These are phyloP conservation scores for Salvia sclarea DNA, from an alignment of 305 asterid genomes.

Conservation along the genomic window DNA sequence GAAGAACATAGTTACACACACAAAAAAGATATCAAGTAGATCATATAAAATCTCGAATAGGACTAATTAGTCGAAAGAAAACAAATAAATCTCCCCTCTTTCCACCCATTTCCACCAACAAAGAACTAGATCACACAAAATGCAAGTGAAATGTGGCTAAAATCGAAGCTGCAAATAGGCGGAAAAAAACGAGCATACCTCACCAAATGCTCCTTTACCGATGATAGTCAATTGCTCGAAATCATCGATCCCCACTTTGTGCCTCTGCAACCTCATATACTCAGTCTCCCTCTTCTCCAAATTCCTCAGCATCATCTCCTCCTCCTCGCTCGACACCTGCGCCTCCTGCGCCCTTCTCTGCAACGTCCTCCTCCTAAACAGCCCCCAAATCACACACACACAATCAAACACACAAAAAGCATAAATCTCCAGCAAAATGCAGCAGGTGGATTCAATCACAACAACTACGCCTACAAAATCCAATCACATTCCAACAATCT, in stretches of 20 bases:
- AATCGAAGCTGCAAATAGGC: slow-evolving; percentile 15
- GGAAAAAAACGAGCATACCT: slow-evolving; percentile 24
- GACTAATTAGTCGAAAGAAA: background rate
- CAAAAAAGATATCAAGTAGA: background rate
- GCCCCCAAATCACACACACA: background rate
- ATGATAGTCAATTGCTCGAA: slow-evolving; percentile 87
- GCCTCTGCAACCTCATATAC: slow-evolving; percentile 95
- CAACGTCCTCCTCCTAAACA: slow-evolving; percentile 80
- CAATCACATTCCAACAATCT: too few relatives aligned
- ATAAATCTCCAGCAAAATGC: slow-evolving; percentile 11
- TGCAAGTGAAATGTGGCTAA: slow-evolving; percentile 14
- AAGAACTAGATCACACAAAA: background rate
- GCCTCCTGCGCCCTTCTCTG: slow-evolving; percentile 86
- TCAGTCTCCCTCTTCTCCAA: slow-evolving; percentile 93
- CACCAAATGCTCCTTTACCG: slow-evolving; percentile 92
- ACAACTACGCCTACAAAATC: too few relatives aligned
- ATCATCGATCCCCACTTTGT: slow-evolving; percentile 94
- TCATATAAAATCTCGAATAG: background rate
- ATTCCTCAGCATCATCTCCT: slow-evolving; percentile 80
- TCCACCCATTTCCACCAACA: background rate
- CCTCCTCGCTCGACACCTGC: slow-evolving; percentile 81
- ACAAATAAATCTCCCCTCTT: background rate
- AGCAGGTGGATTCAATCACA: too few relatives aligned
- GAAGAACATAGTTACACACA: background rate
- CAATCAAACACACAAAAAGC: background rate